These are phyloP conservation scores for Fraxinus angustifolia DNA, from an alignment of 305 asterid genomes.

Conservation along the genomic window DNA sequence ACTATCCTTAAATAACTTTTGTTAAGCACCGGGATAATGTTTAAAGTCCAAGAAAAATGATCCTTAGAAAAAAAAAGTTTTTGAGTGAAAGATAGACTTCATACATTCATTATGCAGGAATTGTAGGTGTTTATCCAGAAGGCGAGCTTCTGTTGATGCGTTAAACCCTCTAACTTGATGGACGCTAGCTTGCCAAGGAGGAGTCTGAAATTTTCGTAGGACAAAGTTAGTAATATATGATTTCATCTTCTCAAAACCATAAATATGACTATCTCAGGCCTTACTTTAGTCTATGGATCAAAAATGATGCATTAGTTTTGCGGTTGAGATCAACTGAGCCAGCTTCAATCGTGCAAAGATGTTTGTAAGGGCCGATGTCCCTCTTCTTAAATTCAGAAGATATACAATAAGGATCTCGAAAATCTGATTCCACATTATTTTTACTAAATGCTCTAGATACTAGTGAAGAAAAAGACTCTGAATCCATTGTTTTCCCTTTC, in stretches of 20 bases:
- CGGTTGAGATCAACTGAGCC: constrained; percentile 33
- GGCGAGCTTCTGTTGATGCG: constrained; percentile 48
- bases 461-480: constrained; percentile 43
- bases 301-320: constrained; percentile 37
- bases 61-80: neutral
- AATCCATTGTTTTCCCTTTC: constrained; percentile 57
- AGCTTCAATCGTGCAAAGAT: constrained; percentile 29
- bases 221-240: neutral
- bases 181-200: constrained; percentile 39
- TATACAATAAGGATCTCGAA: constrained; percentile 38
- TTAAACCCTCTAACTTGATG: constrained; percentile 34
- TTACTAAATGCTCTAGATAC: constrained; percentile 25
- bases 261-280: neutral
- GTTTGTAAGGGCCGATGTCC: constrained; percentile 39
- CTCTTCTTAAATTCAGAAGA: constrained; percentile 22
- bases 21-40: neutral
- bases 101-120: constrained; percentile 50
- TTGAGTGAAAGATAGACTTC: neutral
- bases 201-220: constrained; percentile 29
- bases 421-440: constrained; percentile 30
- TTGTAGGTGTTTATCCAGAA: constrained; percentile 51
- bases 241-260: neutral
- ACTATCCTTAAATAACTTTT: neutral
- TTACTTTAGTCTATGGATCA: constrained; percentile 39
- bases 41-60: neutral